Evolutionary conservation across 768 basidiomycete genomes (phyloP).

Genomic region (Suillus spraguei): DNA sequence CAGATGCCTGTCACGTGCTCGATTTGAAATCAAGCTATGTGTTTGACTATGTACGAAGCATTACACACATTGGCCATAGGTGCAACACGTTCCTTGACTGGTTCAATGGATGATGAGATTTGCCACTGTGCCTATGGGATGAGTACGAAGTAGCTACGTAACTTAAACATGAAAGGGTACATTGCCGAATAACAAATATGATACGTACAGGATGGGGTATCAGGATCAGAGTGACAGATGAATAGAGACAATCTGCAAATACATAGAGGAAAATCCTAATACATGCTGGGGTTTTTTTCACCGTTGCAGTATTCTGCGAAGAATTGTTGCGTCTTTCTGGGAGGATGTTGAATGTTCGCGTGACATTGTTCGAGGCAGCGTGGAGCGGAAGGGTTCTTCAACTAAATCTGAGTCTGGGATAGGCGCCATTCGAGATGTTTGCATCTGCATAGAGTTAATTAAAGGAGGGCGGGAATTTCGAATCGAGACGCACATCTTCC

Average conservation of each 20-base stretch:
- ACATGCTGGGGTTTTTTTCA: conserved; percentile 25
- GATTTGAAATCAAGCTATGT: background rate
- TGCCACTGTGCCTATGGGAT: background rate
- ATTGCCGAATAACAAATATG: conserved; percentile 11
- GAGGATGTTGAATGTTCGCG: conserved; percentile 34
- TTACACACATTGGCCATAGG: background rate
- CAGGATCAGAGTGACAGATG: conserved; percentile 20
- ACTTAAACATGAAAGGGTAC: conserved; percentile 5
- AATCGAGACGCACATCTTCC: conserved; percentile 52
- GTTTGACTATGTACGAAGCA: background rate
- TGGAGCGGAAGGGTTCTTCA: conserved; percentile 42
- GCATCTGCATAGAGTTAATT: conserved; percentile 49
- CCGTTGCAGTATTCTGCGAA: conserved; percentile 56
- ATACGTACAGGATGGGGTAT: conserved; percentile 42
- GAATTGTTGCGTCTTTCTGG: conserved; percentile 45
- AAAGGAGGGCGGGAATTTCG: background rate
- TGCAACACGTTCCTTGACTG: background rate
- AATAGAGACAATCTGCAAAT: conserved; percentile 30
- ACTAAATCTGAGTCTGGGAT: conserved; percentile 45
- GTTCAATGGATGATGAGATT: conserved; percentile 1
- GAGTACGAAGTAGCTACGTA: background rate
- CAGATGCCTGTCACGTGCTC: background rate
- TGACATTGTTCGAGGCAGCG: conserved; percentile 32
- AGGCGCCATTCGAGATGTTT: conserved; percentile 62
- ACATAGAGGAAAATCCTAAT: conserved; percentile 28